These are phyloP conservation scores for Hordeum marinum DNA, from an alignment of 176 grass and related monocot species.

Conservation along the genomic window DNA sequence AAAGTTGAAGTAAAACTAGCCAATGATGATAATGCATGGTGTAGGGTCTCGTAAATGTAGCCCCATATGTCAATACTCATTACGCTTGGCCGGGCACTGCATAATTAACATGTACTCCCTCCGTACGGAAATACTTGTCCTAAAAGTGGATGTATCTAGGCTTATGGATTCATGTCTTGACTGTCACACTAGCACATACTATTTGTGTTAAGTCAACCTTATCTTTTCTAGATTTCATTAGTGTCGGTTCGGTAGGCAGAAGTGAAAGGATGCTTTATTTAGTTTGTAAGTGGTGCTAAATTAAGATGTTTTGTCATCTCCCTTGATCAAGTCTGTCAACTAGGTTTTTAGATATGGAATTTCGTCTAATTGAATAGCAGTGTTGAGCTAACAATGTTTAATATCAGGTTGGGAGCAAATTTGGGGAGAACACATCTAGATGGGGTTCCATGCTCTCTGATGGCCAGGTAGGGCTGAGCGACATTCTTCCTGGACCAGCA, in stretches of 20 bases:
- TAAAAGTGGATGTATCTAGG: too few relatives aligned
- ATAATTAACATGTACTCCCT: too few relatives aligned
- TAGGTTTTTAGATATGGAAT: not conserved
- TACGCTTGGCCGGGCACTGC: not conserved
- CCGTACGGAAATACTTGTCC: too few relatives aligned
- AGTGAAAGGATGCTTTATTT: not conserved
- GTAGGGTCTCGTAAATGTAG: not conserved
- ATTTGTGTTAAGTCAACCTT: not conserved
- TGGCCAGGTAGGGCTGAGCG: slow-evolving; percentile 87
- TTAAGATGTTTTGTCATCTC: not conserved
- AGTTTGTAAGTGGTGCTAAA: not conserved
- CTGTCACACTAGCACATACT: not conserved
- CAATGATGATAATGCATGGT: not conserved
- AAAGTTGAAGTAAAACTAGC: not conserved
- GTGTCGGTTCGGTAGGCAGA: not conserved
- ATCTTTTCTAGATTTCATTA: not conserved
- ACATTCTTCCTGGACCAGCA: slow-evolving; percentile 92
- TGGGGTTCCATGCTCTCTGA: slow-evolving; percentile 99
- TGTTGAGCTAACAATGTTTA: slow-evolving; percentile 14
- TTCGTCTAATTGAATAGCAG: not conserved
- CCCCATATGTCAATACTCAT: not conserved
- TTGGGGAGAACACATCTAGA: slow-evolving; percentile 94
- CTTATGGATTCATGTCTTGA: not conserved
- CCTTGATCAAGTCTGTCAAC: not conserved
- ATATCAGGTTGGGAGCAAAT: slow-evolving; percentile 92